phyloP scores from a whole-genome alignment of 1,284 basidiomycete genomes.

The Malassezia sp. region DNA sequence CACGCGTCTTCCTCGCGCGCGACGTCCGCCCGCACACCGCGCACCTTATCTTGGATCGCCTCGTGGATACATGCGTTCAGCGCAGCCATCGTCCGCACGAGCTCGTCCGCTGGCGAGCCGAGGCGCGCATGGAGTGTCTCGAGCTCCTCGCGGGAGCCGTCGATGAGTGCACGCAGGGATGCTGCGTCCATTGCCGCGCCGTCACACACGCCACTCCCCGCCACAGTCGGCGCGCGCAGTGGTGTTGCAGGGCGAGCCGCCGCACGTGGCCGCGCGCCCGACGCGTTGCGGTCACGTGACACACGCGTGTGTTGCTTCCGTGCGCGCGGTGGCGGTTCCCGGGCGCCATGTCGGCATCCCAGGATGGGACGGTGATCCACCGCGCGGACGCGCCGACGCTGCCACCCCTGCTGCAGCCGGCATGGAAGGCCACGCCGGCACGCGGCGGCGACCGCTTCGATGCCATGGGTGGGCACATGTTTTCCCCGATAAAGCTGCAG shows the following conservation, averaged over 20 bases:
- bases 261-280: conserved; percentile 13
- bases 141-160: conserved; percentile 29
- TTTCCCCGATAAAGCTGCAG: conserved; percentile 38
- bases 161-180: conserved; percentile 28
- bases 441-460: conserved; percentile 11
- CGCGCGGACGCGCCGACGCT: conserved; percentile 31
- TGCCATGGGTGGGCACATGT: conserved; percentile 38
- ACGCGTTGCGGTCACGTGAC: conserved; percentile 12
- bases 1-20: conserved; percentile 23
- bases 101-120: conserved; percentile 29
- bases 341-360: conserved; percentile 6
- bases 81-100: conserved; percentile 27
- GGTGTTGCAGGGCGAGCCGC: not conserved
- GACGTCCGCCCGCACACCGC: conserved; percentile 27
- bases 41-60: conserved; percentile 37
- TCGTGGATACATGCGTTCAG: conserved; percentile 33
- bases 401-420: conserved; percentile 33
- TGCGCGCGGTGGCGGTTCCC: not conserved
- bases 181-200: conserved; percentile 29
- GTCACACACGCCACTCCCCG: too few species aligned
- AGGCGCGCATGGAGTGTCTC: conserved; percentile 29
- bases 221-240: too few species aligned
- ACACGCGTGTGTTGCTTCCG: not conserved
- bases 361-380: conserved; percentile 35
- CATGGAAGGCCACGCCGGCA: conserved; percentile 23